Evolutionary conservation across 495 filamentous ascomycete genomes (phyloP).

Genomic region (Neurospora pannonica): DNA sequence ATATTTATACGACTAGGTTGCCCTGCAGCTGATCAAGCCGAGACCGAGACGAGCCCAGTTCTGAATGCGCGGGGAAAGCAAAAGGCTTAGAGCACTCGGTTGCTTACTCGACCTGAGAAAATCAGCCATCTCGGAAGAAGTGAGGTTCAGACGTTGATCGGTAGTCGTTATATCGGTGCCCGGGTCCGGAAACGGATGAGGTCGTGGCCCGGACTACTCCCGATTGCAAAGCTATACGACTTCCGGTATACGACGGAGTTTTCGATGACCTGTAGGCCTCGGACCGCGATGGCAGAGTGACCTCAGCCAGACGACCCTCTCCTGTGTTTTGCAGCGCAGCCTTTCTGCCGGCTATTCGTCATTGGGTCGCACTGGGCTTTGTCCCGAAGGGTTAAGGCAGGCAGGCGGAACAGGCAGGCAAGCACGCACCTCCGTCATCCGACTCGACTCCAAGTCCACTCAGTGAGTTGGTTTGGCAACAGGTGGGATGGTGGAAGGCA

Average conservation of each 20-base stretch:
- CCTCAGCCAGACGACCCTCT: not conserved
- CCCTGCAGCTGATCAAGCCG: not conserved
- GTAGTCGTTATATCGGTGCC: not conserved
- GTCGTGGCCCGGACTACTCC: not conserved
- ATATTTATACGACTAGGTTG: not conserved
- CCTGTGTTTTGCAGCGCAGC: not conserved
- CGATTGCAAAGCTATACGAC: not conserved
- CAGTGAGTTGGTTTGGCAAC: not conserved
- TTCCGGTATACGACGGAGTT: not conserved
- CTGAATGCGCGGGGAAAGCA: not conserved
- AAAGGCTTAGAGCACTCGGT: not conserved
- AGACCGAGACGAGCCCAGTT: not conserved
- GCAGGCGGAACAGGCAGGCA: not conserved
- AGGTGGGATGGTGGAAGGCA: not conserved
- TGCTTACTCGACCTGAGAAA: not conserved
- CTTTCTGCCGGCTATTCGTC: not conserved
- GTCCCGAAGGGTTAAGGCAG: not conserved
- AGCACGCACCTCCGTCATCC: not conserved
- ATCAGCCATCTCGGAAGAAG: not conserved
- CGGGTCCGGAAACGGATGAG: not conserved
- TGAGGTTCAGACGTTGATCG: not conserved
- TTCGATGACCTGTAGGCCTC: not conserved
- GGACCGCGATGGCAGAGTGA: not conserved
- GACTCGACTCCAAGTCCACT: not conserved
- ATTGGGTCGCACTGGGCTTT: not conserved